phyloP scores from a whole-genome alignment of 2,329 filamentous ascomycete species.

The Mollisiaceae sp. region DNA sequence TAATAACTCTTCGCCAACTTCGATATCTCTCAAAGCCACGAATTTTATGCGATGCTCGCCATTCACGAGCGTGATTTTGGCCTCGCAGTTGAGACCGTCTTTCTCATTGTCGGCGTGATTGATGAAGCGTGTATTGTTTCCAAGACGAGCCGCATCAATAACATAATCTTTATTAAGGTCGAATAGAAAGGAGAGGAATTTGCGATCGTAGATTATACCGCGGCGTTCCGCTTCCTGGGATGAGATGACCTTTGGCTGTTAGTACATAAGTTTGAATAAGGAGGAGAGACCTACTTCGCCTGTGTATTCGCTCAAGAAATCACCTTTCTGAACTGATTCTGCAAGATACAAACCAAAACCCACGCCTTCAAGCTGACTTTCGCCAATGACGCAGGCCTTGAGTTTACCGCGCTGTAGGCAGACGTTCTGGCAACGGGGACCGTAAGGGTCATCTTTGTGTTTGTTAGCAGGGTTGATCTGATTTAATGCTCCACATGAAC shows the following conservation, averaged over 20 bases:
- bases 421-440: constrained; percentile 73
- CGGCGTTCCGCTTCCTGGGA: constrained; percentile 39
- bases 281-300: constrained; percentile 62
- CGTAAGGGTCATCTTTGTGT: constrained; percentile 60
- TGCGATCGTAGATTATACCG: constrained; percentile 44
- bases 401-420: constrained; percentile 69
- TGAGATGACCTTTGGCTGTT: constrained; percentile 58
- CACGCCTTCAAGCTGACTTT: constrained; percentile 69
- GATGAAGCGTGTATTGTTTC: constrained; percentile 83
- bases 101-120: constrained; percentile 74
- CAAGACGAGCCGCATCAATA: constrained; percentile 76
- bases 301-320: constrained; percentile 82
- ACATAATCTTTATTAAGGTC: constrained; percentile 54
- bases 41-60: constrained; percentile 79
- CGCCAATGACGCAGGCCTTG: constrained; percentile 70
- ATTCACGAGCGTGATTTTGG: constrained; percentile 74
- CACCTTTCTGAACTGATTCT: constrained; percentile 51
- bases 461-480: constrained; percentile 72
- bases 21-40: constrained; percentile 68
- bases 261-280: neutral
- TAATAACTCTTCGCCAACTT: constrained; percentile 76
- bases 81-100: constrained; percentile 64
- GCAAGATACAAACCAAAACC: constrained; percentile 77
- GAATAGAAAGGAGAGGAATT: constrained; percentile 54
- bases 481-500: constrained; percentile 70